Evolutionary conservation across 306 rosid genomes (phyloP).

Genomic region (Phaseolus lunatus): DNA sequence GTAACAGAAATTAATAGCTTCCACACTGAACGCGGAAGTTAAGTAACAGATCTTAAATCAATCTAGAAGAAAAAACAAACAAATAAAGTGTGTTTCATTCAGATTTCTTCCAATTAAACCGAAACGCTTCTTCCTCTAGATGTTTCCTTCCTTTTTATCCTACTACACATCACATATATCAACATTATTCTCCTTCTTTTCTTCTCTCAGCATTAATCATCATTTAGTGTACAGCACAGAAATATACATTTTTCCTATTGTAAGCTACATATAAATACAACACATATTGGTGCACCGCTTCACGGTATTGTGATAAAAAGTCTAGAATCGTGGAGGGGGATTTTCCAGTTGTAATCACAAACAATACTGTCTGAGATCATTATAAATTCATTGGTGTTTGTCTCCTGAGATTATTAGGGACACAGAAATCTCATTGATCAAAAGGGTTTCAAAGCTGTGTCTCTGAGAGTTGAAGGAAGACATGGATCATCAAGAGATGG

Average conservation of each 20-base stretch:
- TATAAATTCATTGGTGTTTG: not conserved
- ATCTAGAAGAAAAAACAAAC: not conserved
- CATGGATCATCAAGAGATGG: constrained; percentile 49
- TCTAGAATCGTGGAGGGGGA: not conserved
- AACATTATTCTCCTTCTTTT: constrained; percentile 21
- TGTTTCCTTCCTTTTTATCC: not conserved
- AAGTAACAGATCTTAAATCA: not conserved
- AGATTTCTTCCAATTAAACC: not conserved
- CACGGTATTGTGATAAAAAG: constrained; percentile 21
- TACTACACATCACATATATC: too few species aligned
- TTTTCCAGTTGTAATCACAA: constrained; percentile 22
- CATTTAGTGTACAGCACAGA: not conserved
- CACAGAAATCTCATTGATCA: constrained; percentile 15
- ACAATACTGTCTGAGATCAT: constrained; percentile 2
- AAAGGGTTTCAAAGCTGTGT: constrained; percentile 17
- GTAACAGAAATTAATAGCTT: not conserved
- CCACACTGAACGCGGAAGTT: constrained; percentile 4
- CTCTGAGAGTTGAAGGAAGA: constrained; percentile 29
- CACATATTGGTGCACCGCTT: constrained; percentile 40
- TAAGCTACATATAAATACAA: constrained; percentile 8
- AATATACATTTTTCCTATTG: not conserved
- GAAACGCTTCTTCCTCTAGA: not conserved
- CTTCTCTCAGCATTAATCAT: constrained; percentile 15
- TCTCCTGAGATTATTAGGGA: not conserved
- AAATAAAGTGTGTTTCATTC: not conserved